These are phyloP conservation scores for Populus trichocarpa DNA, from an alignment of 441 rosid genomes.

Conservation along the genomic window DNA sequence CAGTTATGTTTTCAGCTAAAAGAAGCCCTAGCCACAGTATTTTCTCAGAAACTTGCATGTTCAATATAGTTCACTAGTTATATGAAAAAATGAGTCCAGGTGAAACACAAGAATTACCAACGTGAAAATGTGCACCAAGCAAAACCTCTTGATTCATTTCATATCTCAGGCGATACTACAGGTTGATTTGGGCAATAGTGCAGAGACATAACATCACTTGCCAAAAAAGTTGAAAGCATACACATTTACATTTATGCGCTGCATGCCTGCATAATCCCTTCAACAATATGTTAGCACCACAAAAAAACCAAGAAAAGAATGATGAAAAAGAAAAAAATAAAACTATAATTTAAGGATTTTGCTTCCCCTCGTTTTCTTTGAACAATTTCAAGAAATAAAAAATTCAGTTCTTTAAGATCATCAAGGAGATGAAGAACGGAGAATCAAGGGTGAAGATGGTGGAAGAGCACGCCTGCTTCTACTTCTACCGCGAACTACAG, in stretches of 20 bases:
- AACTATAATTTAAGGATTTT: conserved; percentile 12
- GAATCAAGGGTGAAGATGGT: conserved; percentile 57
- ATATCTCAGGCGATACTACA: conserved; percentile 3
- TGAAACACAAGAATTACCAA: background rate
- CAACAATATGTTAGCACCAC: conserved; percentile 27
- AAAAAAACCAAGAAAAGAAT: conserved; percentile 8
- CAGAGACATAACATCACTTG: conserved; percentile 12
- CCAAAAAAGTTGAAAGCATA: conserved; percentile 1
- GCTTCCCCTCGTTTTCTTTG: conserved; percentile 17
- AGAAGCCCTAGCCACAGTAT: background rate
- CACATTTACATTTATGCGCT: conserved; percentile 27
- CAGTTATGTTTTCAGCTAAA: background rate
- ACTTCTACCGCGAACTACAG: conserved; percentile 75
- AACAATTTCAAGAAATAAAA: conserved; percentile 13
- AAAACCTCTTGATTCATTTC: background rate
- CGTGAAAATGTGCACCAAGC: background rate
- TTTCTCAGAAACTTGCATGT: background rate
- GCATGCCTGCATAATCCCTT: conserved; percentile 20
- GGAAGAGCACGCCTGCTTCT: conserved; percentile 56
- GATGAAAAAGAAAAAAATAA: background rate
- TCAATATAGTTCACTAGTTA: background rate
- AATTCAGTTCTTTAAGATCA: conserved; percentile 2
- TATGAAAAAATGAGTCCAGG: background rate
- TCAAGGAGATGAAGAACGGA: conserved; percentile 38
- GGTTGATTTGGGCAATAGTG: conserved; percentile 10